Evolutionary conservation across 2,329 filamentous ascomycete species (phyloP), one percentile per base, ranked within the genome.

Genomic region (Cercospora sp.): DNA sequence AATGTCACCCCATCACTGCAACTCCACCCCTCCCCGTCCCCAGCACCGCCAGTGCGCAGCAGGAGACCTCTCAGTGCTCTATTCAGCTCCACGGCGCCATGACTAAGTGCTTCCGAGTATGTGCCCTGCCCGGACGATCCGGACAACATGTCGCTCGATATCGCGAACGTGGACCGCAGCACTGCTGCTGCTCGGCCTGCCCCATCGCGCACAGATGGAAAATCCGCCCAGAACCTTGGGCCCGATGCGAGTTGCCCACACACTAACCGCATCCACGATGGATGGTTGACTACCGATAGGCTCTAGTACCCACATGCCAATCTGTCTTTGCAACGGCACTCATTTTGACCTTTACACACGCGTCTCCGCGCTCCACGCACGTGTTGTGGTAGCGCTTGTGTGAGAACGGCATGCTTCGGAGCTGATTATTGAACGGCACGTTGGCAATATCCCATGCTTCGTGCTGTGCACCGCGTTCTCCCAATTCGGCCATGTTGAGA

Each of bases 221-320:
- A 40, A 40, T 40, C 33, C 33, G 33, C 33, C 33, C 33, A 60
- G 57, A 36, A 60, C 31, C 51, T 30, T 58, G 63, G 63, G 33
- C 30, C 36, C 30, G 61, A 64, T 64, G 51, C 51, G 63, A 45
- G 63, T 31, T 58, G 63, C 63, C 64, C 48, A 28, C 33, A 40
- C 33, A 40, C 33, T 40, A 40, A n/a, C 13, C 33, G 33, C 33
- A 13, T 16, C 55, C 23, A 30, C 28, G 45, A 40, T 48, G 26
- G 18, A 68, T 48, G 57, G 61, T 40, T 57, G 61, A 31, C 40
- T 59, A 48, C 66, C 66, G 66, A 68, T 68, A 68, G 66, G 66
- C 66, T 64, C 60, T 42, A 30, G 40, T 58, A 30, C 23, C 63
- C 65, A 57, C 65, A 63, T 64, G 61, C 61, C 36, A 63, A 63